A percentile compares a stretch with the other conserved stretches of the same genome.
Conservation (phyloP, 768 basidiomycete genomes). For the Boletus tomentosulus region DNA sequence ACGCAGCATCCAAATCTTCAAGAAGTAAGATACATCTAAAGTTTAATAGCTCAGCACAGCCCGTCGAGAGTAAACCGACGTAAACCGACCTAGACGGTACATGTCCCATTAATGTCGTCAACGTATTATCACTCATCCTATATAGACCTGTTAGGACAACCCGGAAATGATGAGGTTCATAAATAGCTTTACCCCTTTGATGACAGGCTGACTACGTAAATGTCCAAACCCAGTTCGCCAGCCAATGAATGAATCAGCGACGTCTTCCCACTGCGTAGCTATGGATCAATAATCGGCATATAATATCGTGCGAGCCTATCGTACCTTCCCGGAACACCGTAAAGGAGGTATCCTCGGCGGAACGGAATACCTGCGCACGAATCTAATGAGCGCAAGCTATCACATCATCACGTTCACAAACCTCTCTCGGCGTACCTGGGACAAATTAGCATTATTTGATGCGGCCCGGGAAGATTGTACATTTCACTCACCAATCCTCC, state of each 20-base stretch:
- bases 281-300: constrained; percentile 11
- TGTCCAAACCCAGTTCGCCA: constrained; percentile 82
- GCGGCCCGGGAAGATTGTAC: constrained; percentile 13
- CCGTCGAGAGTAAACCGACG: constrained; percentile 5
- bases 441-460: constrained; percentile 17
- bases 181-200: constrained; percentile 66
- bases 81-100: constrained; percentile 69
- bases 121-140: constrained; percentile 88
- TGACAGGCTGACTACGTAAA: constrained; percentile 86
- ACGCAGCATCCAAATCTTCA: constrained; percentile 91
- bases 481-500: constrained; percentile 71
- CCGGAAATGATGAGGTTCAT: constrained; percentile 2
- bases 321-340: constrained; percentile 84
- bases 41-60: constrained; percentile 6
- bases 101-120: constrained; percentile 83
- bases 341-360: constrained; percentile 78
- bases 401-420: constrained; percentile 33
- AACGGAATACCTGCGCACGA: constrained; percentile 69
- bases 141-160: constrained; percentile 9
- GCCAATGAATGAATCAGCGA: constrained; percentile 83
- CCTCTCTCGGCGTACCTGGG: constrained; percentile 88
- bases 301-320: constrained; percentile 4
- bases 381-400: constrained; percentile 18
- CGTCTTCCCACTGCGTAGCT: constrained; percentile 65
- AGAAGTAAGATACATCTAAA: constrained; percentile 84